Percentiles rank a stretch among this genome's conserved stretches.
phyloP scores from a whole-genome alignment of 345 rosid genomes.

The Populus simonii region DNA sequence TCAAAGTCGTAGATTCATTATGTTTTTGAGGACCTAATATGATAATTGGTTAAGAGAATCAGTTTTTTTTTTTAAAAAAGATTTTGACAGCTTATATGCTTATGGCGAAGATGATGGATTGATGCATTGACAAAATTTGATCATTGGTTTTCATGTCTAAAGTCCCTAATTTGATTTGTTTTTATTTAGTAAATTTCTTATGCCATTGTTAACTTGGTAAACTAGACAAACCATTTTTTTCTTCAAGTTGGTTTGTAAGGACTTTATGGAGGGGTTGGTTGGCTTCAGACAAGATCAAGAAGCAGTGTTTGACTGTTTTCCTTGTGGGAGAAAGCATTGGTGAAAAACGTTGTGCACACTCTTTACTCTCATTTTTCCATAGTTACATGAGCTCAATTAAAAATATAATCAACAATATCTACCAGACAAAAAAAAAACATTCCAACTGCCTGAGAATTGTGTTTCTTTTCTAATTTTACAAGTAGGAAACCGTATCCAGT shows the following conservation, averaged over 20 bases:
- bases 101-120: neutral
- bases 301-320: neutral
- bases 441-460: neutral
- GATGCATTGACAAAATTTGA: neutral
- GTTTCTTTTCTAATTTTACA: neutral
- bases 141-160: neutral
- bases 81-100: neutral
- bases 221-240: neutral
- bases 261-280: neutral
- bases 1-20: neutral
- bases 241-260: neutral
- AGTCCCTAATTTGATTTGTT: neutral
- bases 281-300: neutral
- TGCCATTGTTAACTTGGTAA: neutral
- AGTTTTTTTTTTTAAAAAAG: neutral
- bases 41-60: neutral
- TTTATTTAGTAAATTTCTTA: neutral
- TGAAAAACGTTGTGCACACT: neutral
- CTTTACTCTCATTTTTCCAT: neutral
- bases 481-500: neutral
- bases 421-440: neutral
- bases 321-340: neutral
- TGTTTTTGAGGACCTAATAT: neutral
- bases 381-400: neutral
- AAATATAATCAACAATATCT: neutral